Percentiles rank a stretch among this genome's conserved stretches.
Evolutionary conservation across 2,329 filamentous ascomycete species (phyloP).

Genomic region (Microsporum canis): DNA sequence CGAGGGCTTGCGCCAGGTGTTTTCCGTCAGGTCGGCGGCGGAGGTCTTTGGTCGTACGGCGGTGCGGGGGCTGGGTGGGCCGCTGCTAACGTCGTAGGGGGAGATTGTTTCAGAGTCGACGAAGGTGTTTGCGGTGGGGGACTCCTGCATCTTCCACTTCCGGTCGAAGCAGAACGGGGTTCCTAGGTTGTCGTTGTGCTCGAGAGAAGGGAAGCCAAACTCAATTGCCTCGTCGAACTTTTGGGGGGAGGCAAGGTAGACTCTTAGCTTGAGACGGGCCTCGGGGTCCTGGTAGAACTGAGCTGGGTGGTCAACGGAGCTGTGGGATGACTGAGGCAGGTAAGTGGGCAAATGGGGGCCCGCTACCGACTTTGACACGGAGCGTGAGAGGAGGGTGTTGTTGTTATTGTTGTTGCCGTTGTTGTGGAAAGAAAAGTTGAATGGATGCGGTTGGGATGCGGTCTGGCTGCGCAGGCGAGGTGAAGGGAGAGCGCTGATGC

Average conservation of each 20-base stretch:
- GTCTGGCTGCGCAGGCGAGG: slow-evolving; percentile 20
- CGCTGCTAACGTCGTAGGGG: background rate
- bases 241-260: slow-evolving; percentile 77
- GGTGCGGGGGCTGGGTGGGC: background rate
- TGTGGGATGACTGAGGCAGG: slow-evolving; percentile 42
- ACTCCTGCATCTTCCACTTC: slow-evolving; percentile 34
- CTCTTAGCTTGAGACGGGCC: slow-evolving; percentile 70
- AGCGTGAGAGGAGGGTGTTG: slow-evolving; percentile 24
- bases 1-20: slow-evolving; percentile 1
- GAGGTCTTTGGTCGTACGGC: slow-evolving; percentile 9
- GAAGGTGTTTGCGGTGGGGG: slow-evolving; percentile 18
- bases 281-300: slow-evolving; percentile 86
- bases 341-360: slow-evolving; percentile 20
- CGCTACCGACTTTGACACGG: slow-evolving; percentile 31
- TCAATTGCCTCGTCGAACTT: slow-evolving; percentile 94
- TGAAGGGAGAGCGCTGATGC: slow-evolving; percentile 35
- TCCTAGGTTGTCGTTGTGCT: slow-evolving; percentile 24
- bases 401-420: slow-evolving; percentile 9
- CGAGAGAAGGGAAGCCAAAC: slow-evolving; percentile 65
- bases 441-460: slow-evolving; percentile 26
- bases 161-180: slow-evolving; percentile 16
- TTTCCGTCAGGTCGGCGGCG: background rate
- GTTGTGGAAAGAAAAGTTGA: slow-evolving; percentile 1
- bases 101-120: background rate
- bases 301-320: slow-evolving; percentile 57